Conservation (phyloP, 257 asterid species). For the Nyctanthes arbortristis region DNA sequence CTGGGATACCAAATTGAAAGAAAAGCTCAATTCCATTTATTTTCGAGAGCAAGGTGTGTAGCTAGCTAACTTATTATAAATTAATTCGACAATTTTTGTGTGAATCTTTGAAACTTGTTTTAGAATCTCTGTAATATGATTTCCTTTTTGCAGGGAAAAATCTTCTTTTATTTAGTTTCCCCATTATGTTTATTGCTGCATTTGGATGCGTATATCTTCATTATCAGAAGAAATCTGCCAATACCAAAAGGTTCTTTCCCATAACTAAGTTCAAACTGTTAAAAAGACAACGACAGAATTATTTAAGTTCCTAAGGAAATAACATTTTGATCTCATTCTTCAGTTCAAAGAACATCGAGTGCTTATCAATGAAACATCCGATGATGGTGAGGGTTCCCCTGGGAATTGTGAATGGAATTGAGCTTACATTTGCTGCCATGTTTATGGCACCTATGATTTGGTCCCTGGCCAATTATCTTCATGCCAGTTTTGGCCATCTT, state of each 20-base stretch:
- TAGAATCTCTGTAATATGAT: background rate
- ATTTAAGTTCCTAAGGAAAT: background rate
- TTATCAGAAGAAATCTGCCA: conserved; percentile 35
- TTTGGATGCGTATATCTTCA: conserved; percentile 59
- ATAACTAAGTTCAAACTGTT: background rate
- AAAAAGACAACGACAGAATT: too few species aligned
- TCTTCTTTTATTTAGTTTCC: conserved; percentile 54
- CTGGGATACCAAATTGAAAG: conserved; percentile 42
- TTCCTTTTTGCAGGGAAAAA: conserved; percentile 53
- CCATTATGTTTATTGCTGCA: conserved; percentile 46
- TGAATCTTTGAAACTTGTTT: background rate
- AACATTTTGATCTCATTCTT: conserved; percentile 2
- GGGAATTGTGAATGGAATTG: conserved; percentile 47
- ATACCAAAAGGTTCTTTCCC: conserved; percentile 27
- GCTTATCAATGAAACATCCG: conserved; percentile 37
- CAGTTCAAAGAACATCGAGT: conserved; percentile 30
- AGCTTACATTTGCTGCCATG: conserved; percentile 50
- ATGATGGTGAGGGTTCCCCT: conserved; percentile 47
- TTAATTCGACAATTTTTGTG: background rate
- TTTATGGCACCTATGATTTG: conserved; percentile 52
- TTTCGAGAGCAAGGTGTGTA: conserved; percentile 65
- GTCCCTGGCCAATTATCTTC: conserved; percentile 50
- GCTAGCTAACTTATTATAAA: background rate
- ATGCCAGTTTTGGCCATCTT: conserved; percentile 41
- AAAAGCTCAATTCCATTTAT: conserved; percentile 44